Evolutionary conservation across 352 stramenopile species (phyloP), one percentile per base, ranked within the genome.

Genomic region (Globisporangium splendens): DNA sequence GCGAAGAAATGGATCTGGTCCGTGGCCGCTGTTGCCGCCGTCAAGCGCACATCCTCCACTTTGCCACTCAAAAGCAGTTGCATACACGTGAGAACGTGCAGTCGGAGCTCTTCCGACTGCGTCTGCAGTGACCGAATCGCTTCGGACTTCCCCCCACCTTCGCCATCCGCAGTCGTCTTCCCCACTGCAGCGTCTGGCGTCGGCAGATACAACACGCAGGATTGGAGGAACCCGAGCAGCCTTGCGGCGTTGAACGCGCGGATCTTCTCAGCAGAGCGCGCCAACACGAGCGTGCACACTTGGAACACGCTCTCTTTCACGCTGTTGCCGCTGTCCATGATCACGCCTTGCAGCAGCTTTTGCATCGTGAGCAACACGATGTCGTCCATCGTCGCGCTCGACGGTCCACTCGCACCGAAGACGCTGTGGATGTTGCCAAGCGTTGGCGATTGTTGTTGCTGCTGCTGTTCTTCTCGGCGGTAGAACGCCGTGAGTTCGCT

Each of bases 1-100:
- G 81, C 81, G 51, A 91, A 72, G 39, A 93, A 89, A 56, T 93
- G 68, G 13, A 75, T 68, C 17, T 78, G 64, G 28, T 89, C 70
- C 11, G 63, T 53, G 24, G 22, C 14, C 33, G 17, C 13, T 56
- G 58, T 39, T 54, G 63, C 60, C 58, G 56, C 39, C 55, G 68
- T 24, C 43, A 65, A 56, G 21, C 59, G 60, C 14, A 62, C 21
- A 8, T 21, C 5, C 1, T 50, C 42, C 20, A 42, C 38, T 13
- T n/a, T 63, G 35, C 44, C 41, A n/a, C 3, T 50, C 54, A 90
- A 64, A 15, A 88, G 39, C 28, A 70, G 53, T 6, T 61, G 61
- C 24, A 90, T 54, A 67, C 72, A 75, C 15, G 64, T 22, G 20
- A 92, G 61, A 42, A 90, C 65, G 13, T 67, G 56, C 8, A 89